These are phyloP conservation scores for Pseudognaphalium luteoalbum DNA, from an alignment of 129 eudicot genomes.

Conservation along the genomic window DNA sequence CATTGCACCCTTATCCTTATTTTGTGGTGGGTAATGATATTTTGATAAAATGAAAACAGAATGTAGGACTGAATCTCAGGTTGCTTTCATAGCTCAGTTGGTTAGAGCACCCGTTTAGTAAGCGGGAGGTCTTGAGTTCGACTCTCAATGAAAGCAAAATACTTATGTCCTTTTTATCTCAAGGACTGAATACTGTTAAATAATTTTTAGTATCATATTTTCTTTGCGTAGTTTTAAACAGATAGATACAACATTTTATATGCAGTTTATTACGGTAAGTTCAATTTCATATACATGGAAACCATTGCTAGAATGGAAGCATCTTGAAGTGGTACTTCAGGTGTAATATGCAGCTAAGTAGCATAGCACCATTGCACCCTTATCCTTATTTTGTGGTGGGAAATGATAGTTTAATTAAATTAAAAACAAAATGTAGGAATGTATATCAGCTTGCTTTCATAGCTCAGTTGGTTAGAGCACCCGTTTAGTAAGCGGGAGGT, in stretches of 20 bases:
- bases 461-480: conserved; percentile 99
- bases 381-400: not conserved
- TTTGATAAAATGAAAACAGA: not conserved
- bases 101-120: conserved; percentile 99
- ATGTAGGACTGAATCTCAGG: not conserved
- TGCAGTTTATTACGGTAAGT: too few relatives aligned
- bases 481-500: conserved; percentile 99
- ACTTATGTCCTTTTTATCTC: too few relatives aligned
- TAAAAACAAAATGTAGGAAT: not conserved
- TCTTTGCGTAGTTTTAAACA: too few relatives aligned
- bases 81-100: conserved; percentile 67
- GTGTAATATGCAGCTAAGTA: too few relatives aligned
- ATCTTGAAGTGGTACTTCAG: too few relatives aligned
- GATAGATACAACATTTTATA: too few relatives aligned
- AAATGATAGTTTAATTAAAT: not conserved
- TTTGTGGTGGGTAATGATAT: not conserved
- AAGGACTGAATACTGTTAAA: not conserved
- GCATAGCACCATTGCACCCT: too few relatives aligned
- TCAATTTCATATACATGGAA: too few relatives aligned
- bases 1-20: not conserved
- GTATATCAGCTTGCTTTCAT: conserved; percentile 23
- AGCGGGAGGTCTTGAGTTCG: conserved; percentile 99
- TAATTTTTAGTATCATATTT: not conserved
- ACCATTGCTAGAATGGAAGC: too few relatives aligned
- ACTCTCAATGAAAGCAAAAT: conserved; percentile 70